Percentiles rank a stretch among this genome's conserved stretches.
Conservation (phyloP, 306 rosid genomes). For the Sicyos baderoa region DNA sequence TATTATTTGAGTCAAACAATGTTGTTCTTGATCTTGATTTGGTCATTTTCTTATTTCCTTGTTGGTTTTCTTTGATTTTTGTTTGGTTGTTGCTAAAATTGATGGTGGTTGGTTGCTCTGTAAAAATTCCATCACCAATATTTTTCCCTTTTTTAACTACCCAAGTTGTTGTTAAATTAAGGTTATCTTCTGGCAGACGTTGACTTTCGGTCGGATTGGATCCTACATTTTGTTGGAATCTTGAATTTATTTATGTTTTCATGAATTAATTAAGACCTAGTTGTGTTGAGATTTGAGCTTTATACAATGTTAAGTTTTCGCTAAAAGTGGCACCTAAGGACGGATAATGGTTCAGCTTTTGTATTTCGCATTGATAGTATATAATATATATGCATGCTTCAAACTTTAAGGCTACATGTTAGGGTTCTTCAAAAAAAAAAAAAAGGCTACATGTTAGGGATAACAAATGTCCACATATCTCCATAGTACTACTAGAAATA, state of each 20-base stretch:
- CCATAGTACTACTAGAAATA: too few species aligned
- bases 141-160: not conserved
- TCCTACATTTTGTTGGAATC: not conserved
- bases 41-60: not conserved
- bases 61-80: not conserved
- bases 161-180: slow-evolving; percentile 10
- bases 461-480: too few species aligned
- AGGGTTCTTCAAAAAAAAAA: too few species aligned
- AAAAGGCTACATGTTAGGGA: too few species aligned
- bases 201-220: slow-evolving; percentile 8
- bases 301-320: not conserved
- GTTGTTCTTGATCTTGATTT: not conserved
- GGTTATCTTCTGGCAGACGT: not conserved
- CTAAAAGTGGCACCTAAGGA: not conserved
- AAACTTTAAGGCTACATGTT: too few species aligned
- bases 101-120: not conserved
- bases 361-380: too few species aligned
- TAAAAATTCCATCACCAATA: not conserved
- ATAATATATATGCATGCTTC: too few species aligned
- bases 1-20: not conserved
- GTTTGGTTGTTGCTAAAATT: not conserved
- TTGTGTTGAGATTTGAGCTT: too few species aligned
- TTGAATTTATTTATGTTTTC: not conserved
- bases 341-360: too few species aligned
- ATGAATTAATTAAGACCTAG: not conserved